Evolutionary conservation across 176 grass and related monocot genomes (phyloP).

Genomic region (Oryza officinalis): DNA sequence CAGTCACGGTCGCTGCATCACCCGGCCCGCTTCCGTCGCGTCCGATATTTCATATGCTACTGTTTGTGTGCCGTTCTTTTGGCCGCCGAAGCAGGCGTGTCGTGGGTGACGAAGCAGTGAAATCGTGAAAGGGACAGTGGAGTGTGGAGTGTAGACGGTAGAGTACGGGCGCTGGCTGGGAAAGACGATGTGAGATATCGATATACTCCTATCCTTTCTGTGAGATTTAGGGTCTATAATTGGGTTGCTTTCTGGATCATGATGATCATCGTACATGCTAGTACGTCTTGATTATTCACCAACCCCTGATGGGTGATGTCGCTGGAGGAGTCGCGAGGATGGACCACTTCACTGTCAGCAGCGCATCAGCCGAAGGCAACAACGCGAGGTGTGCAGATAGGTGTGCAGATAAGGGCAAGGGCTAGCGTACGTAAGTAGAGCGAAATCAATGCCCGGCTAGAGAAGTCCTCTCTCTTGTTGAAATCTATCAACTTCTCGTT

Average conservation of each 20-base stretch:
- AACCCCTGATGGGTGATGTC: neutral
- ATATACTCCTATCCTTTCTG: neutral
- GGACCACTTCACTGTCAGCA: slow-evolving; percentile 39
- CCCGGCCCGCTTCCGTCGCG: neutral
- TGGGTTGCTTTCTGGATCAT: neutral
- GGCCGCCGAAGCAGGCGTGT: too few relatives aligned
- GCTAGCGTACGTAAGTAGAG: neutral
- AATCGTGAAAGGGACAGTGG: neutral
- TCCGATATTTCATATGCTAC: neutral
- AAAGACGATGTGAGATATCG: too few relatives aligned
- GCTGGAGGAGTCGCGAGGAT: neutral
- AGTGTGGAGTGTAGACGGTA: neutral
- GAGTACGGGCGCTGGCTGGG: too few relatives aligned
- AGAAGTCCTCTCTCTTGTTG: neutral
- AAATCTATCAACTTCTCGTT: neutral
- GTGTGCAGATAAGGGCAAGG: neutral
- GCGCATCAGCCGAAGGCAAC: neutral
- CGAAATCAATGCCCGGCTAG: neutral
- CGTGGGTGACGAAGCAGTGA: neutral
- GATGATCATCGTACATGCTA: neutral
- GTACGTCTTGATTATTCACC: neutral
- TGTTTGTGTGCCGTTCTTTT: too few relatives aligned
- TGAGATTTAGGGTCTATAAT: neutral
- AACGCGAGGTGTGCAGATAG: neutral
- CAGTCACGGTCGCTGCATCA: neutral